Percentiles rank a stretch among this genome's conserved stretches.
Evolutionary conservation across 2,329 filamentous ascomycete species (phyloP).

Genomic region (Phyllosticta citrichinensis): DNA sequence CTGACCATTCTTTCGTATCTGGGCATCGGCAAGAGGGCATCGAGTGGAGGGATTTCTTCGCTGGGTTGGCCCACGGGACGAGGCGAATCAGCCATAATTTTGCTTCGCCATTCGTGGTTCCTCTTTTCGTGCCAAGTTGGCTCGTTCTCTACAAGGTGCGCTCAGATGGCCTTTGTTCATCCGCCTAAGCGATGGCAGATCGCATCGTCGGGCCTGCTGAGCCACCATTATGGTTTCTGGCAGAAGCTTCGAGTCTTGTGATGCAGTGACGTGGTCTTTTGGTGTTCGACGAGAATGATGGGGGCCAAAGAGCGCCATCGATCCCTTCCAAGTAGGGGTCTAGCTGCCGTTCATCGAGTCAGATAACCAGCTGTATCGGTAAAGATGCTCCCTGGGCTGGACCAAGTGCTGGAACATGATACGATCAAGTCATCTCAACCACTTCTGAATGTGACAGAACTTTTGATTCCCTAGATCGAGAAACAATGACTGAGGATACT

Average conservation of each 20-base stretch:
- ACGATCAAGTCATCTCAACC: too few species aligned
- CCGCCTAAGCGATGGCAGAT: not conserved
- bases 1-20: not conserved
- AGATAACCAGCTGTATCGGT: too few species aligned
- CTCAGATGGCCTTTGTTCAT: not conserved
- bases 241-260: not conserved
- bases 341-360: too few species aligned
- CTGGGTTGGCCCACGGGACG: not conserved
- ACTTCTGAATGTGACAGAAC: too few species aligned
- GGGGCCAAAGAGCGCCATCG: not conserved
- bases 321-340: not conserved
- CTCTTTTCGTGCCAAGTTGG: not conserved
- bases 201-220: not conserved
- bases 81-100: not conserved
- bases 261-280: not conserved
- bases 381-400: too few species aligned
- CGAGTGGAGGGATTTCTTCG: not conserved
- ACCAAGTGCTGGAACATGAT: too few species aligned
- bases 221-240: not conserved
- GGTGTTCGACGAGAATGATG: not conserved
- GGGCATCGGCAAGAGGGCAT: not conserved
- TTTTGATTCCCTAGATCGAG: too few species aligned
- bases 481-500: too few species aligned
- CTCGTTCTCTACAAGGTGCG: not conserved
- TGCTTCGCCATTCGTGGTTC: not conserved